A percentile compares a stretch with the other conserved stretches of the same genome.
These are phyloP conservation scores for Astrephomene gubernaculifera DNA, from an alignment of 139 green algal species.

Conservation along the genomic window DNA sequence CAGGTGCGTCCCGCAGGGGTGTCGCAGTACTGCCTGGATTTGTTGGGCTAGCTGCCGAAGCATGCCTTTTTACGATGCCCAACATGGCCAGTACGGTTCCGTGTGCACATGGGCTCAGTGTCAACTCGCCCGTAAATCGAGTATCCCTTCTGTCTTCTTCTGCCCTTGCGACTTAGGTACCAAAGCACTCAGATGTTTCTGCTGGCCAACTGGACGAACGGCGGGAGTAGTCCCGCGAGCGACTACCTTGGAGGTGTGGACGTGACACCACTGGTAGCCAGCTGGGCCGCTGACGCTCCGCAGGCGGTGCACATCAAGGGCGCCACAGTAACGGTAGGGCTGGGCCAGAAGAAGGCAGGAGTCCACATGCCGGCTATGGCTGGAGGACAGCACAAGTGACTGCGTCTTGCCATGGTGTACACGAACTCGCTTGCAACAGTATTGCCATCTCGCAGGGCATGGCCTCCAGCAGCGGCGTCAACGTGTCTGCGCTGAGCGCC, in stretches of 20 bases:
- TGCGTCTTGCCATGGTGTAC: no score
- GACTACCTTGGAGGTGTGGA: conserved; percentile 43
- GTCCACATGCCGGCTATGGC: no score
- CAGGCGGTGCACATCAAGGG: background rate
- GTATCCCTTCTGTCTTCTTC: background rate
- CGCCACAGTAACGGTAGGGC: background rate
- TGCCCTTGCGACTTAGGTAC: conserved; percentile 14
- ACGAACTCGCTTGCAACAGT: no score
- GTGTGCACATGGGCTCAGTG: no score
- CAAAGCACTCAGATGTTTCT: conserved; percentile 48
- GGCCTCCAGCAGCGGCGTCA: background rate
- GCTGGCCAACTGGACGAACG: conserved; percentile 52
- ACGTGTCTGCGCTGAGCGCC: conserved; percentile 2
- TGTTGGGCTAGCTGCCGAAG: no score
- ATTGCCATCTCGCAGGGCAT: conserved; percentile 1
- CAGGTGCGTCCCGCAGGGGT: conserved; percentile 16
- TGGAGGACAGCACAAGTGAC: no score
- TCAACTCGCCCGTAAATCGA: background rate
- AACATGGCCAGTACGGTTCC: no score
- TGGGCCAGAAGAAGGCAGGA: no score
- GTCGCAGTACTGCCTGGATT: no score
- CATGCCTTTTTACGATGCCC: no score
- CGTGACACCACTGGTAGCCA: conserved; percentile 42
- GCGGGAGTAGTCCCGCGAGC: background rate
- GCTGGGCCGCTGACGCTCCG: conserved; percentile 7